A percentile compares a stretch with the other conserved stretches of the same genome.
phyloP scores from a whole-genome alignment of 2,329 filamentous ascomycete genomes.

The Sarocladium strictum region DNA sequence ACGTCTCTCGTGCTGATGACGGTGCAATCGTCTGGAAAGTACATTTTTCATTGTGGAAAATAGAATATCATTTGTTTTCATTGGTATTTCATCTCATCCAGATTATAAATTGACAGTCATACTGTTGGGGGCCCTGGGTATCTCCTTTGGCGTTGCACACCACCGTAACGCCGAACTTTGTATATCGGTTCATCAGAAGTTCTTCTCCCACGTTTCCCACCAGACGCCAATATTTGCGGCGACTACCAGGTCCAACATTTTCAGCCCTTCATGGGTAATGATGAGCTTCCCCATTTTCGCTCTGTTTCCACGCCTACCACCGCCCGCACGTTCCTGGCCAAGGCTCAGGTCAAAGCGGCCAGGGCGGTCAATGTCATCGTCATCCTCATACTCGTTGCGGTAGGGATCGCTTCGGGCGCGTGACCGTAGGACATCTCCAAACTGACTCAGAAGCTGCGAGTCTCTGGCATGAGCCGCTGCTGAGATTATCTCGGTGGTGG shows the following conservation, averaged over 20 bases:
- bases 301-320: constrained; percentile 76
- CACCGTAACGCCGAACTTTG: not conserved
- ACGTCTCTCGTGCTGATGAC: too few species aligned
- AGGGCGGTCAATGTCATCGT: constrained; percentile 22
- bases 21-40: too few species aligned
- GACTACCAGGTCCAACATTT: constrained; percentile 91
- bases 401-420: constrained; percentile 5
- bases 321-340: constrained; percentile 77
- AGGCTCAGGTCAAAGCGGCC: constrained; percentile 63
- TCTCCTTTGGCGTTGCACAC: not conserved
- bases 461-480: constrained; percentile 17
- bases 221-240: constrained; percentile 88
- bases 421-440: constrained; percentile 25
- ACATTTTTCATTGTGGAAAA: too few species aligned
- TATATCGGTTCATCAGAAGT: constrained; percentile 21
- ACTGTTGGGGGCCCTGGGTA: not conserved
- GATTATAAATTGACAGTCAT: not conserved
- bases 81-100: too few species aligned
- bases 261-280: constrained; percentile 79
- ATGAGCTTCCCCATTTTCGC: constrained; percentile 94
- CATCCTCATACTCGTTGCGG: constrained; percentile 18
- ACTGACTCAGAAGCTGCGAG: constrained; percentile 32
- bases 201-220: constrained; percentile 80
- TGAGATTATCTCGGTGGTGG: constrained; percentile 47
- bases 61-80: not conserved